Evolutionary conservation across 768 basidiomycete species (phyloP).

Genomic region (Russula sp.): DNA sequence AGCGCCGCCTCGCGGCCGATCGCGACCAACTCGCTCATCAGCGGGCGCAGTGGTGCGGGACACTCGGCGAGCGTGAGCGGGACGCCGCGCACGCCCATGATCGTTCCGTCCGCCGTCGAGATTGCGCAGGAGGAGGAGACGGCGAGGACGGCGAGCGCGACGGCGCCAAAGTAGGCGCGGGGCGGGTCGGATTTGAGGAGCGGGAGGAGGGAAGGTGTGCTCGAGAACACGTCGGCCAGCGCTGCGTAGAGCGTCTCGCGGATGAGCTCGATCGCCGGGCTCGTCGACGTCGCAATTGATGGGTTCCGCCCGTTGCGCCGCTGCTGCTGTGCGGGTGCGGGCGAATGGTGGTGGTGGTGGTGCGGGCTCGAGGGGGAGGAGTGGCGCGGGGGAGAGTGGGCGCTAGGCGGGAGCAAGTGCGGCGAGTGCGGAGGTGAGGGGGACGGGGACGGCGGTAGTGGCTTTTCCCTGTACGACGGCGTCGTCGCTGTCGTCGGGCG

Average conservation of each 20-base stretch:
- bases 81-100: conserved; percentile 42
- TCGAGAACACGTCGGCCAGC: conserved; percentile 60
- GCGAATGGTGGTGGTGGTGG: neutral
- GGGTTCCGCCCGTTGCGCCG: conserved; percentile 9
- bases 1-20: conserved; percentile 46
- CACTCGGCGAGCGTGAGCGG: conserved; percentile 55
- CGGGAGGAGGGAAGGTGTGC: conserved; percentile 42
- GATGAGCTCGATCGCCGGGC: conserved; percentile 67
- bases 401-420: conserved; percentile 21
- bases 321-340: neutral
- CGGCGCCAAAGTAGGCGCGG: conserved; percentile 73
- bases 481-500: conserved; percentile 15
- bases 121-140: conserved; percentile 45
- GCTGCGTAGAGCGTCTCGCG: conserved; percentile 84
- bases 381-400: conserved; percentile 26
- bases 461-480: conserved; percentile 14
- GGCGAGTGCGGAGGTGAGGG: conserved; percentile 20
- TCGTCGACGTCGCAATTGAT: conserved; percentile 31
- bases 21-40: conserved; percentile 56
- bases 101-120: conserved; percentile 37
- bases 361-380: conserved; percentile 4
- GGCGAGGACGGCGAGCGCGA: conserved; percentile 64
- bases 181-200: conserved; percentile 57
- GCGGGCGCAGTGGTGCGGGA: conserved; percentile 53
- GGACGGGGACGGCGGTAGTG: neutral